Evolutionary conservation across 495 filamentous ascomycete genomes (phyloP).

Genomic region (Lasiosphaeria ovina): DNA sequence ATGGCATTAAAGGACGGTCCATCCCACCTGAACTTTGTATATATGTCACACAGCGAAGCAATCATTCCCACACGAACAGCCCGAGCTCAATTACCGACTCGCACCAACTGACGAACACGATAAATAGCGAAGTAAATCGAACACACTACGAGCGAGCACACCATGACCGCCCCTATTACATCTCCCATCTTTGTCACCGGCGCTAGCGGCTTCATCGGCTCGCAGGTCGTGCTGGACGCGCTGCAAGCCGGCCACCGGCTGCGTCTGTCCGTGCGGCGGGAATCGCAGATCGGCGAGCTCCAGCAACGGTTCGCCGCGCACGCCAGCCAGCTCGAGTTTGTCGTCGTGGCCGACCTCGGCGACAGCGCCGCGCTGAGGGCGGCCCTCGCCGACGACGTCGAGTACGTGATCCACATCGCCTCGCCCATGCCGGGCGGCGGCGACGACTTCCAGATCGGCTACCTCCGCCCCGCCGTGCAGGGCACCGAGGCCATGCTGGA

Average conservation of each 20-base stretch:
- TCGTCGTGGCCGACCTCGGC: slow-evolving; percentile 12
- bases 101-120: too few relatives aligned
- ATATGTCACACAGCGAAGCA: too few relatives aligned
- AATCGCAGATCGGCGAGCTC: slow-evolving; percentile 11
- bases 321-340: slow-evolving; percentile 14
- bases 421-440: slow-evolving; percentile 20
- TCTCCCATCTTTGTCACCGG: slow-evolving; percentile 33
- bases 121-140: too few relatives aligned
- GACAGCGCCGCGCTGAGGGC: slow-evolving; percentile 8
- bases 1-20: neutral
- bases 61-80: too few relatives aligned
- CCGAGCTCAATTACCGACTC: too few relatives aligned
- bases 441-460: slow-evolving; percentile 20
- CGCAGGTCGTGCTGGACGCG: slow-evolving; percentile 23
- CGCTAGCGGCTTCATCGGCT: slow-evolving; percentile 40
- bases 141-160: too few relatives aligned
- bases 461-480: slow-evolving; percentile 17
- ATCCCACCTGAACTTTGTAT: too few relatives aligned
- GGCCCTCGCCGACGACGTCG: slow-evolving; percentile 11
- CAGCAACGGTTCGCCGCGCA: slow-evolving; percentile 8
- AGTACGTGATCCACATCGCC: slow-evolving; percentile 19
- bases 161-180: slow-evolving; percentile 2
- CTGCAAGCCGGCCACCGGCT: slow-evolving; percentile 16
- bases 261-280: slow-evolving; percentile 14
- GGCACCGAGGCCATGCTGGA: slow-evolving; percentile 16